Conservation (phyloP, 495 filamentous ascomycete genomes). For the Copromyces sp. region DNA sequence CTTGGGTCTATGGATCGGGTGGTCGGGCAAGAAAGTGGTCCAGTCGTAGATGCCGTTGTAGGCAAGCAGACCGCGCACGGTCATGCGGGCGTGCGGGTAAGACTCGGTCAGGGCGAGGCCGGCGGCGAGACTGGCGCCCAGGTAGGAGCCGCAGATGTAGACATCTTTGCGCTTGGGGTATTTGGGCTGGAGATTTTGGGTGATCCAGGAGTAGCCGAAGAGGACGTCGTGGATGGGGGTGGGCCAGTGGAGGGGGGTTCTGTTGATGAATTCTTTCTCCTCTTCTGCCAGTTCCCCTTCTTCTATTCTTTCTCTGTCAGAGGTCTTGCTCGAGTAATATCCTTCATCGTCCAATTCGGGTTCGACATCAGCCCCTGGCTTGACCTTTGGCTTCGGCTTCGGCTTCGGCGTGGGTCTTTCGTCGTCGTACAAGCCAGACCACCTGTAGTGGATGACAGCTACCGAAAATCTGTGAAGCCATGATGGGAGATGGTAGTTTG, state of each 20-base stretch:
- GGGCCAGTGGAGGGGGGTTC: constrained; percentile 30
- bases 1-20: constrained; percentile 23
- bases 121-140: constrained; percentile 39
- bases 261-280: background rate
- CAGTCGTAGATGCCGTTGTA: constrained; percentile 46
- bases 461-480: constrained; percentile 23
- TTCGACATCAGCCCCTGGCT: background rate
- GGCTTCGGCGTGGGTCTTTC: background rate
- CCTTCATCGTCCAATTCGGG: background rate
- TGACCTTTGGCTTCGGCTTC: background rate
- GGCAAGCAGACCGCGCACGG: constrained; percentile 34
- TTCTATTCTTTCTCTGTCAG: background rate
- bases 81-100: constrained; percentile 21
- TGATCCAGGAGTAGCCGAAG: constrained; percentile 37
- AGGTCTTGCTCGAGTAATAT: background rate
- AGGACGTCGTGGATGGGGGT: constrained; percentile 38
- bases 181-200: constrained; percentile 22
- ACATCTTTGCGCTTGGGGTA: constrained; percentile 21
- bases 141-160: constrained; percentile 40
- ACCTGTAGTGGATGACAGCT: constrained; percentile 35
- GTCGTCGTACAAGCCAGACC: constrained; percentile 10
- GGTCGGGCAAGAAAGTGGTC: constrained; percentile 39
- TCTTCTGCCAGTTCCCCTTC: background rate
- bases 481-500: constrained; percentile 18
- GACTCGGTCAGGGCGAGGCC: constrained; percentile 41